Evolutionary conservation across 2,329 filamentous ascomycete genomes (phyloP), one percentile per base, ranked within the genome.

Genomic region (Aspergillus chevalieri): DNA sequence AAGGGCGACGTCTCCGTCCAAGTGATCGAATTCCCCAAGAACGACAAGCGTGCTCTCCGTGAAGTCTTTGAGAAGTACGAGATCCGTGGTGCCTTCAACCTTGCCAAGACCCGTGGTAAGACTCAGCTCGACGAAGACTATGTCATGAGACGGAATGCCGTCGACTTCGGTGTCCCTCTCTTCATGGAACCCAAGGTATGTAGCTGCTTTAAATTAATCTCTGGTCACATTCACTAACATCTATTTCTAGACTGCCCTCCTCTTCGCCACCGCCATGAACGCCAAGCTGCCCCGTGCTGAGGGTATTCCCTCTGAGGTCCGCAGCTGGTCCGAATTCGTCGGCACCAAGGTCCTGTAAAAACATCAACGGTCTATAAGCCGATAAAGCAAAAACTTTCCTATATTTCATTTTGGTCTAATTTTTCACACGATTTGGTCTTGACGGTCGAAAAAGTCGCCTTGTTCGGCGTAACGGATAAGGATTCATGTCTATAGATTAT

Each of bases 131-230:
- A 98, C 67, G 89, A 94, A 65, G 91, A 98, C 77, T 98, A 98
- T 65, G 90, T 98, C 50, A 97, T 97, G 92, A 84, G 93, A 65
- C 84, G 93, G 68, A 98, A 98, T 67, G 93, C 93, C 24, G 93
- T 98, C 49, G 93, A 98, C 75, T 98, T 98, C 70, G 92, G 92
- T 61, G 90, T 97, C 28, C 93, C 93, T 44, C 78, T 98, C 49
- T 97, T 98, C 73, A 96, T 96, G 91, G 92, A 97, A 77, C 89
- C 91, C 48, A 92, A 93, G 85, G 90, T 94, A 78, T 76, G 82
- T 21, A 14, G 26, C 9, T 26, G 36, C n/a, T 22, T 12, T 48
- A 22, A 34, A 9, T 50, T 46, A 34, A 39, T 41, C 5, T 44
- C n/a, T 30, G 7, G 8, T 30, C 15, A 38, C 19, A n/a, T 30